Base-by-base conservation (phyloP, 2,329 filamentous ascomycete species). In the Fusarium austroafricanum region DNA sequence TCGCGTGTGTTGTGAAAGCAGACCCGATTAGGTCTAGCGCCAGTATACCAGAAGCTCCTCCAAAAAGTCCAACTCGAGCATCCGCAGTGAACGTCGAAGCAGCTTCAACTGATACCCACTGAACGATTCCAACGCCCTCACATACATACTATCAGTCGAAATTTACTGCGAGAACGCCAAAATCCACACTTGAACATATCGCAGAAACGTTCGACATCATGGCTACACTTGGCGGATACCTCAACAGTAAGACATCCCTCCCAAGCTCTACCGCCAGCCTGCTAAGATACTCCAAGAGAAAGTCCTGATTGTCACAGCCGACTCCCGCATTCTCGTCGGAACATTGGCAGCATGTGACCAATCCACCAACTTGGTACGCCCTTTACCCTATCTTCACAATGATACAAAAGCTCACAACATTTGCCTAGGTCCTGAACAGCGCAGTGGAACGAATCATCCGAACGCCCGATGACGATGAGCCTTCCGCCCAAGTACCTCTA, bases 401-500 rank as follows among this genome's bases (percentile, higher is more conserved):
- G 20, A 33, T 35, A 17, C 44, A 45, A 46, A 52, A 45, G 56
- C 73, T 76, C 28, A 75, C 65, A 33, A 20, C 7, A 31, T 37
- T 18, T 23, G 21, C 18, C 33, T 38, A 90, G 88, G 94, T 98
- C 26, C 86, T 99, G 14, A 88, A 89, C 70, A 86, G 92, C 68
- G 93, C 95, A 6, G 83, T 94, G 65, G 96, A 99, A 80, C 92
- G 96, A 70, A 92, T 97, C 66, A 97, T 99, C 73, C 91, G 93
- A 67, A 90, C 92, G 2, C 86, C 87, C 42, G 94, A 97, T 76
- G 93, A 97, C 75, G 86, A 89, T 39, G 93, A 97, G 72, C 87
- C 90, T 1, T 96, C 92, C 42, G 88, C 90, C 60, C 89, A 96
- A 76, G 90, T 96, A 18, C 89, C 91, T 6, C 88, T 97, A 65